Evolutionary conservation across 306 rosid species (phyloP), one percentile per base, ranked within the genome.

Genomic region (Cicer pinnatifidum): DNA sequence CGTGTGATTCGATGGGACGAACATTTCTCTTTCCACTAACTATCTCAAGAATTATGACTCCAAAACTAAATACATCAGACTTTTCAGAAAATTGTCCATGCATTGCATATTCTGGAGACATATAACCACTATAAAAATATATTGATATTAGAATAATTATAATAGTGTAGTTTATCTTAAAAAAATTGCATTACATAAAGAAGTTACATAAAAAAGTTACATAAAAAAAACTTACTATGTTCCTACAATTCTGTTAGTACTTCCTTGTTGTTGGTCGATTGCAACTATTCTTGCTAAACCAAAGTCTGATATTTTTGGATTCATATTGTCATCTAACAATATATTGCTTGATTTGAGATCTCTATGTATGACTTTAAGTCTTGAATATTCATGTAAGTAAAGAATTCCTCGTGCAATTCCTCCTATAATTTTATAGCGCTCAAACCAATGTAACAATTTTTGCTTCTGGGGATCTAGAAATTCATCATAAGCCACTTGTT

Each of bases 361-460:
- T 9, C 85, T 73, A 3, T 82, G 86, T 17, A 88, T 84, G 9
- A 88, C 41, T 84, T 48, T 78, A 4, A 86, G 72, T 1, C 85
- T 63, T 10, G 88, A 89, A 79, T 86, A 82, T 9, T 81, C 88
- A 20, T 84, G 92, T 3, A 88, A 64, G 17, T 88, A 88, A 19
- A 70, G 59, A 8, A 84, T 39, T 10, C 91, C 88, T 52, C 78
- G 69, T 39, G 84, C 88, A 15, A 86, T 72, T 1, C 88, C 88
- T 61, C 15, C 65, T 0, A 85, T 79, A 6, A 85, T 86, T 13
- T 71, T 81, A 12, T 70, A 70, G 0, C 87, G 80, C 23, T 53
- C 77, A 5, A 11, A 7, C 92, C 93, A 86, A 48, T 83, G 73
- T 38, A 89, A 28, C 15, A 40, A 17, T 4, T 48, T 59, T 1